Percentiles rank a stretch among this genome's conserved stretches.
These are phyloP conservation scores for Deinandra increscens DNA, from an alignment of 129 eudicot genomes.

Conservation along the genomic window DNA sequence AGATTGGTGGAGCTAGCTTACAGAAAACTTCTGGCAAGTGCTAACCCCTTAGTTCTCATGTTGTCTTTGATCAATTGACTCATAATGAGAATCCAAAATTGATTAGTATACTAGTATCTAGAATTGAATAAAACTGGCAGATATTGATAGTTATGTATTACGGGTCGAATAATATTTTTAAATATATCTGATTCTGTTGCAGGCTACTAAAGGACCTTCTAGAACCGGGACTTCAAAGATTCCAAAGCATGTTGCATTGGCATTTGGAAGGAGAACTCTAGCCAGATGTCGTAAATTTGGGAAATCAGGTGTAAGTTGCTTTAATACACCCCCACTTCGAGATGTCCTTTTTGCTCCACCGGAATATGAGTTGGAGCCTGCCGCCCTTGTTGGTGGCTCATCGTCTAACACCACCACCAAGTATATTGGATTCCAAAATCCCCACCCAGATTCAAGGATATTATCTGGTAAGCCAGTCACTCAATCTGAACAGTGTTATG, in stretches of 20 bases:
- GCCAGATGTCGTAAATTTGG: constrained; percentile 60
- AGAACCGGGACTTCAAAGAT: constrained; percentile 57
- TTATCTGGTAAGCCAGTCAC: constrained; percentile 37
- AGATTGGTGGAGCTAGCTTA: constrained; percentile 74
- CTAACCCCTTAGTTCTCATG: neutral
- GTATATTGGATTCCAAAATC: constrained; percentile 40
- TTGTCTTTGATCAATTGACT: neutral
- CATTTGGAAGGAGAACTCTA: constrained; percentile 73
- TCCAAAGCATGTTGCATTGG: constrained; percentile 71
- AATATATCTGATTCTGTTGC: constrained; percentile 22
- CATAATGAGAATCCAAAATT: neutral
- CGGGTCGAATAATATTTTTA: neutral
- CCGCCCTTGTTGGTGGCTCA: constrained; percentile 26
- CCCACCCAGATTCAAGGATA: constrained; percentile 28
- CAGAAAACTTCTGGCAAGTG: constrained; percentile 72
- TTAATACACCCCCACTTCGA: constrained; percentile 63
- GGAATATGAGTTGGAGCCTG: constrained; percentile 44
- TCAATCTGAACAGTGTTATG: neutral
- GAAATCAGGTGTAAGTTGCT: constrained; percentile 72
- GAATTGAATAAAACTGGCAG: neutral
- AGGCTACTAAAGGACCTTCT: constrained; percentile 81
- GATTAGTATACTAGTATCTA: neutral
- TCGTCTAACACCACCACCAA: constrained; percentile 35
- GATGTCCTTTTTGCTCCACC: constrained; percentile 64
- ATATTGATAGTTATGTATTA: neutral